Evolutionary conservation across 176 grass and related monocot genomes (phyloP), one percentile per base, ranked within the genome.

Genomic region (Ensete glaucum): DNA sequence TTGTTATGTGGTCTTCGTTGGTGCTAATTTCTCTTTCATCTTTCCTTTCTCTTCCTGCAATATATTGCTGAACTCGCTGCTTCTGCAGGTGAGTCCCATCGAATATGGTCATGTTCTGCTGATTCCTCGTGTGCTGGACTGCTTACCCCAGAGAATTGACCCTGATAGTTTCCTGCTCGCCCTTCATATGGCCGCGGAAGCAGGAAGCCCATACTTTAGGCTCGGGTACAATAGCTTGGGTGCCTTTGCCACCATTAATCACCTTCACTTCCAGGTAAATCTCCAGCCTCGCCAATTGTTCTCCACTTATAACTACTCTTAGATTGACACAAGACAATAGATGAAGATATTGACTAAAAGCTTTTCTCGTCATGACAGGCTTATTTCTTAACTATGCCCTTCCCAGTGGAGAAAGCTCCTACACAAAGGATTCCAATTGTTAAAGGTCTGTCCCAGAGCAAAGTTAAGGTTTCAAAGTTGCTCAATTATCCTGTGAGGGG

Each of bases 221-320:
- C 81, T 96, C 81, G 93, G 89, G n/a, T 96, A 92, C 83, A 96
- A 96, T 75, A 96, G 93, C 77, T 77, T 96, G 83, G 93, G 89
- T 81, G 93, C 89, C 73, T 96, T 96, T 74, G 93, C 89, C n/a
- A 92, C 89, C 51, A 92, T 96, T 76, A 96, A 99, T 76, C 96
- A 99, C 71, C 86, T 99, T 20, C 91, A 99, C 67, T 94, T 99
- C 87, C 91, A 99, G 96, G 96, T 94, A 78, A 73, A 56, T 51
- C 13, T 27, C 50, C 50, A 16, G 29, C 9, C 23, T 29, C 34
- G 52, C 7, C 10, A 48, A 75, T 58, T 43, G 43, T 17, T 34
- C 5, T 74, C 13, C 57, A 1, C 50, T 9, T n/a, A 17, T 54
- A 54, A 17, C 72, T 55, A 9, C 11, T 57, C 19, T 72, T 53